Evolutionary conservation across 2,329 filamentous ascomycete species (phyloP).

Genomic region (Fusarium nodosum): DNA sequence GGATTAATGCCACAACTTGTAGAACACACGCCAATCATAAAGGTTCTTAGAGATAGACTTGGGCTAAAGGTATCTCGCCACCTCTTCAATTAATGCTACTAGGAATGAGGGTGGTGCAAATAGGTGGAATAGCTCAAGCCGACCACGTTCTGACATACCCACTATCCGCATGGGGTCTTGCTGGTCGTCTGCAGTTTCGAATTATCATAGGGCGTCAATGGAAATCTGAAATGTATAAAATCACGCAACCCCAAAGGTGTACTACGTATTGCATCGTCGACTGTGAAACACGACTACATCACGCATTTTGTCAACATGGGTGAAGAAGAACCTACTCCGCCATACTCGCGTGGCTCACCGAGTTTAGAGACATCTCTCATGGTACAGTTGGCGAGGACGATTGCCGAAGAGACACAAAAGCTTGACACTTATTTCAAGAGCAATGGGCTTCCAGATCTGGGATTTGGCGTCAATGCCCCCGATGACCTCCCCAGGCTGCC

Average conservation of each 20-base stretch:
- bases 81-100: slow-evolving; percentile 17
- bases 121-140: slow-evolving; percentile 18
- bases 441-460: slow-evolving; percentile 58
- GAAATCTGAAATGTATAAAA: slow-evolving; percentile 29
- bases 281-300: slow-evolving; percentile 3
- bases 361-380: slow-evolving; percentile 55
- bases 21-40: slow-evolving; percentile 22
- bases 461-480: slow-evolving; percentile 61
- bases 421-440: slow-evolving; percentile 62
- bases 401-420: slow-evolving; percentile 63
- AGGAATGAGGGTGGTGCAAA: slow-evolving; percentile 21
- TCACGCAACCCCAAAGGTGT: slow-evolving; percentile 16
- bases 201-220: slow-evolving; percentile 11
- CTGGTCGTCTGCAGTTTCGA: slow-evolving; percentile 14
- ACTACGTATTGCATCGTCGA: slow-evolving; percentile 6
- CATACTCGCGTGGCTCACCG: slow-evolving; percentile 52
- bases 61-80: slow-evolving; percentile 18
- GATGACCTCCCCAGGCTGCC: slow-evolving; percentile 63
- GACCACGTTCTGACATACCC: slow-evolving; percentile 12
- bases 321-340: slow-evolving; percentile 50
- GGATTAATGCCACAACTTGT: not conserved
- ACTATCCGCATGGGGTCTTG: slow-evolving; percentile 25
- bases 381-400: slow-evolving; percentile 62
- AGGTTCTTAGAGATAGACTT: slow-evolving; percentile 6
- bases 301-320: slow-evolving; percentile 30